These are phyloP conservation scores for Eimeria tenella DNA, from an alignment of 169 alveolate genomes.

Conservation along the genomic window DNA sequence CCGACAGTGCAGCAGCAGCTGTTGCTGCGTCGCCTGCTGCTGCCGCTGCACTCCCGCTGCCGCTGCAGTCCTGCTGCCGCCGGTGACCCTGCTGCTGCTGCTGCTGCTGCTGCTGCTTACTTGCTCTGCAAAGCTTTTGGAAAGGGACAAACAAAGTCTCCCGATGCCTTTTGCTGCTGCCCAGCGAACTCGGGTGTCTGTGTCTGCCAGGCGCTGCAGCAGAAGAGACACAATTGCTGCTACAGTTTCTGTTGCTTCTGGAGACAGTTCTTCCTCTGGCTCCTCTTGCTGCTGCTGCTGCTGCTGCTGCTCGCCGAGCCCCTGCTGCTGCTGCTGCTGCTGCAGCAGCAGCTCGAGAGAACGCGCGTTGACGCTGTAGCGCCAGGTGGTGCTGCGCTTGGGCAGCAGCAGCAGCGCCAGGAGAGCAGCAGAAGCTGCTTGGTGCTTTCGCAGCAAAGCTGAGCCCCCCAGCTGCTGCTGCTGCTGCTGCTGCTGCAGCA, in stretches of 20 bases:
- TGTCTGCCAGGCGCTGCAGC: constrained; percentile 18
- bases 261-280: not conserved
- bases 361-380: constrained; percentile 61
- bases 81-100: not conserved
- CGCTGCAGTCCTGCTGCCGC: no score
- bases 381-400: constrained; percentile 12
- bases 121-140: constrained; percentile 36
- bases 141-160: constrained; percentile 46
- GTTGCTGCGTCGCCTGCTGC: no score
- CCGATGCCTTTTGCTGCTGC: constrained; percentile 82
- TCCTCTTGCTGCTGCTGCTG: not conserved
- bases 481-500: constrained; percentile 47
- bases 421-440: constrained; percentile 44
- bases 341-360: constrained; percentile 29
- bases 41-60: no score
- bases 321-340: constrained; percentile 5
- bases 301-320: not conserved
- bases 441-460: constrained; percentile 13
- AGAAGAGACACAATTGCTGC: constrained; percentile 44
- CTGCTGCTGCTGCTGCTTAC: constrained; percentile 19
- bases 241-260: not conserved
- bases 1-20: no score
- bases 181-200: constrained; percentile 81
- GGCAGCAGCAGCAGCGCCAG: constrained; percentile 62
- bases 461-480: constrained; percentile 51